Base-by-base conservation (phyloP, 139 green algal genomes). In the Chlorella sp. region DNA sequence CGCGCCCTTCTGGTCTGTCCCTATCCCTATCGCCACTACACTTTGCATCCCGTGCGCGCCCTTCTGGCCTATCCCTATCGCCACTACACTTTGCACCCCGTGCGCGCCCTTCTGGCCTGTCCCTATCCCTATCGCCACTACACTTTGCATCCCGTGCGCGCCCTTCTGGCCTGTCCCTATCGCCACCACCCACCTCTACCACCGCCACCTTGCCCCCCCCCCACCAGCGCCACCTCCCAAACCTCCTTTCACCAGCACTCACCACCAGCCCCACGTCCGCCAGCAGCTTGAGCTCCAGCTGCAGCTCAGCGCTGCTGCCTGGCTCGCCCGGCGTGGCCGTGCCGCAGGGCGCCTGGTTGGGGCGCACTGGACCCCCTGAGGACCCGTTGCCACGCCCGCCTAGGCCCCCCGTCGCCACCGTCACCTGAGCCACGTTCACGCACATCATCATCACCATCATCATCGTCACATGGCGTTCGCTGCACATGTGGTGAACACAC, bases 191-290 rank as follows among this genome's bases (percentile, higher is more conserved):
- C n/a, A n/a, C n/a, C n/a, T n/a, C n/a, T n/a, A n/a, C n/a, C n/a
- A n/a, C n/a, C n/a, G n/a, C n/a, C n/a, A n/a, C n/a, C n/a, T n/a
- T n/a, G n/a, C n/a, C n/a, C n/a, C n/a, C n/a, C n/a, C n/a, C n/a
- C n/a, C n/a, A n/a, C n/a, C n/a, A n/a, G n/a, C n/a, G n/a, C n/a
- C n/a, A n/a, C n/a, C n/a, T n/a, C n/a, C n/a, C n/a, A n/a, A n/a
- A n/a, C n/a, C n/a, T n/a, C n/a, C n/a, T n/a, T n/a, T n/a, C n/a
- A n/a, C n/a, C n/a, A n/a, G 10, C 42, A 24, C 65, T 51, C 65
- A 77, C 85, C 61, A 92, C 88, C 26, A 93, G 71, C 22, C 78
- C 88, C 27, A 90, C 72, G 31, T 91, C 85, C 30, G 85, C 85
- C 29, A 89, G 70, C 27, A 85, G 61, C 64, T 75, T 72, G 27